A percentile compares a stretch with the other conserved stretches of the same genome.
Conservation (phyloP, 257 asterid species). For the Gentiana straminea region DNA sequence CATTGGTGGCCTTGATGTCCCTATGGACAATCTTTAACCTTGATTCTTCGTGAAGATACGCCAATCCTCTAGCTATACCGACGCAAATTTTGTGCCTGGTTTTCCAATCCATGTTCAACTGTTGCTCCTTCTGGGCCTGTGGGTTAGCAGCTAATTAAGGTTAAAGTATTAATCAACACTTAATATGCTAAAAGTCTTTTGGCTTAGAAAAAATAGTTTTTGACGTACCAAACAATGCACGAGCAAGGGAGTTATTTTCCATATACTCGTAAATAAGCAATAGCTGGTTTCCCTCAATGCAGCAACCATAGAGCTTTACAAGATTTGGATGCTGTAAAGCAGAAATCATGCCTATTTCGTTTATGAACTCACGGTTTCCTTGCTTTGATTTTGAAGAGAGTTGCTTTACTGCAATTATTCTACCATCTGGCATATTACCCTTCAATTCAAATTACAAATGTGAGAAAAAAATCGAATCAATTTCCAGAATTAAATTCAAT, state of each 20-base stretch:
- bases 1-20: conserved; percentile 30
- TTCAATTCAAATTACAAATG: conserved; percentile 10
- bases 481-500: no score
- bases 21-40: conserved; percentile 23
- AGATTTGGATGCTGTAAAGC: conserved; percentile 70
- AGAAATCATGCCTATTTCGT: conserved; percentile 79
- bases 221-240: conserved; percentile 61
- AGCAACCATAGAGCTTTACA: conserved; percentile 66
- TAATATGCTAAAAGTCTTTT: no score
- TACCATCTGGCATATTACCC: conserved; percentile 53
- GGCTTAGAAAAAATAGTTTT: background rate
- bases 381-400: conserved; percentile 76
- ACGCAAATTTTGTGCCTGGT: conserved; percentile 16
- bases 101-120: conserved; percentile 17
- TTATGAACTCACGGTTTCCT: conserved; percentile 73
- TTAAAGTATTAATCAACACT: no score
- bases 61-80: conserved; percentile 23
- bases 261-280: conserved; percentile 57
- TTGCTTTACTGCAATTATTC: conserved; percentile 65
- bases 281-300: conserved; percentile 62
- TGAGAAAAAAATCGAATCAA: background rate
- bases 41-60: conserved; percentile 24
- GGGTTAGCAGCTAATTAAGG: background rate
- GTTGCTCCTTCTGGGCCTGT: conserved; percentile 16
- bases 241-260: conserved; percentile 69